Percentiles rank a stretch among this genome's conserved stretches.
phyloP scores from a whole-genome alignment of 2,329 filamentous ascomycete genomes.

The Clonostachys sp. region DNA sequence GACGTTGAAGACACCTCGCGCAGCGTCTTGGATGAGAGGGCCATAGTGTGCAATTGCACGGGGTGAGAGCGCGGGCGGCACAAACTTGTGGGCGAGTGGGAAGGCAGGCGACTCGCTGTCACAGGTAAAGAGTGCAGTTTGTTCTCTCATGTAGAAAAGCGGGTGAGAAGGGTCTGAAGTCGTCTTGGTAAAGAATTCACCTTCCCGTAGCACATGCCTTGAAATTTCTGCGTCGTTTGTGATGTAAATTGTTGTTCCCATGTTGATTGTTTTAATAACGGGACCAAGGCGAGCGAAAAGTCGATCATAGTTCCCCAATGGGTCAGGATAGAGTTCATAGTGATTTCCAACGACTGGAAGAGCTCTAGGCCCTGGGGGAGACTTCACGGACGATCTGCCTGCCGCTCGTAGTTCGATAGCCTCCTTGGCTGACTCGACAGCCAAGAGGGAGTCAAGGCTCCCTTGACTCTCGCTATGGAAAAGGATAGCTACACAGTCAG shows the following conservation, averaged over 20 bases:
- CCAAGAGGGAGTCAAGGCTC: neutral
- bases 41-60: slow-evolving; percentile 59
- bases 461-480: neutral
- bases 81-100: slow-evolving; percentile 53
- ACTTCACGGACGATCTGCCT: slow-evolving; percentile 28
- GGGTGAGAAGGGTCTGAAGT: slow-evolving; percentile 43
- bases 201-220: slow-evolving; percentile 39
- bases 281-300: slow-evolving; percentile 48
- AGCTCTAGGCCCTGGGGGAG: slow-evolving; percentile 43
- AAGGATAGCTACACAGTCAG: neutral
- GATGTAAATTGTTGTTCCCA: slow-evolving; percentile 42
- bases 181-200: slow-evolving; percentile 47
- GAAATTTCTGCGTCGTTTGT: slow-evolving; percentile 45
- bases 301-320: slow-evolving; percentile 50
- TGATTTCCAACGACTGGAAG: slow-evolving; percentile 47
- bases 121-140: slow-evolving; percentile 37
- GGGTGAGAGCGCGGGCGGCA: slow-evolving; percentile 53
- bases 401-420: neutral
- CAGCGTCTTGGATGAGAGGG: slow-evolving; percentile 50
- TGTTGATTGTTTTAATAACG: slow-evolving; percentile 44
- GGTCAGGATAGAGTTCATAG: slow-evolving; percentile 52
- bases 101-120: slow-evolving; percentile 48
- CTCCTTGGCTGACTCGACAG: neutral
- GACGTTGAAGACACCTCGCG: slow-evolving; percentile 43
- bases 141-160: slow-evolving; percentile 33